Evolutionary conservation across 164 flowering plant genomes (phyloP), one percentile per base, ranked within the genome.

Genomic region (Buxus sempervirens): DNA sequence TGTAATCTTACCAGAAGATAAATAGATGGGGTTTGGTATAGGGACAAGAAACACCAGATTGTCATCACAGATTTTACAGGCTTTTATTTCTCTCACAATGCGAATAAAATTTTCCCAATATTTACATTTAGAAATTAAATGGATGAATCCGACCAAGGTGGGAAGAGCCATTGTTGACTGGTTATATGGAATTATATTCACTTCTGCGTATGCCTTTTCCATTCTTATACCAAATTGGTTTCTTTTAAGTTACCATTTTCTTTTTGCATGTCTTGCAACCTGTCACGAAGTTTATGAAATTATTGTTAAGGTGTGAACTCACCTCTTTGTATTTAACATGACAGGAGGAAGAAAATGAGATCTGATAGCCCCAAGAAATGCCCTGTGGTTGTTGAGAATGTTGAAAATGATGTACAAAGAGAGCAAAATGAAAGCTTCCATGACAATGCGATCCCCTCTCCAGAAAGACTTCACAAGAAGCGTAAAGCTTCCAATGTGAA

Each of bases 291-390:
- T 32, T 32, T 32, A 32, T 32, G 38, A 7, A n/a, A 21, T 14
- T 54, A 45, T 28, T 61, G 15, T 55, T 62, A 48, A 24, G 58
- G 18, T 18, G 24, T 62, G 7, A 58, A n/a, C 13, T 65, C 36
- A 51, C 18, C 60, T 71, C 56, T 59, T 36, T 38, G 21, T 19
- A 42, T 53, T 70, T 6, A 62, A 20, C 24, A 57, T 68, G 27
- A 26, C 78, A 86, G 88, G 79, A 79, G 64, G 73, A 81, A 82
- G 77, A 83, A 78, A 70, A 62, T 62, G 55, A 74, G 60, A 65
- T 24, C 67, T 22, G 48, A 16, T 54, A 67, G 62, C 63, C 58
- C 69, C 58, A 66, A 62, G 49, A 42, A 77, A 66, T 45, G 24
- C 58, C 60, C 24, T 9, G 41, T 27, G 23, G 27, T 32, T 27